Evolutionary conservation across 345 rosid species (phyloP).

Genomic region (Trapa incisa): DNA sequence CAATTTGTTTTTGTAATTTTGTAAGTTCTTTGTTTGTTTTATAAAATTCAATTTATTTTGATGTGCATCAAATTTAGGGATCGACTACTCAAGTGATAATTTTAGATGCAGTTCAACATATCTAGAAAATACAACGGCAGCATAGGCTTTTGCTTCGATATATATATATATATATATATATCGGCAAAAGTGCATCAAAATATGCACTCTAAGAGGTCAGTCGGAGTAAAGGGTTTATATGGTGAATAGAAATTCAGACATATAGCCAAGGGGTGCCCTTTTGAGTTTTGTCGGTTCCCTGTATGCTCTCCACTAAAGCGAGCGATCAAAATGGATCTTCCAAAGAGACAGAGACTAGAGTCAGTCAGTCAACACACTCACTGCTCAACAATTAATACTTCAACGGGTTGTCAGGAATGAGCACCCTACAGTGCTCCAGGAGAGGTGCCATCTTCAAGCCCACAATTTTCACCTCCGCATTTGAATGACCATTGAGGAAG

Average conservation of each 20-base stretch:
- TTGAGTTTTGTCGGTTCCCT: neutral
- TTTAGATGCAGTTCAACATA: neutral
- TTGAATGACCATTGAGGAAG: conserved; percentile 64
- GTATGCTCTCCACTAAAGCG: neutral
- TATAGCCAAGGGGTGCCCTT: neutral
- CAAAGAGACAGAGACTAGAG: neutral
- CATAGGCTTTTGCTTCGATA: neutral
- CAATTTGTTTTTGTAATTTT: too few species aligned
- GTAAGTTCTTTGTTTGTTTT: too few species aligned
- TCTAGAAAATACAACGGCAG: neutral
- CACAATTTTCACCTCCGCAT: conserved; percentile 39
- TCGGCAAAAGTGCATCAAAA: neutral
- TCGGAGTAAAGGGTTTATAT: neutral
- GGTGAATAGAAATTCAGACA: neutral
- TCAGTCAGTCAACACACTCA: neutral
- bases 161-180: too few species aligned
- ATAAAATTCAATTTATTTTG: too few species aligned
- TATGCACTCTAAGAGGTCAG: neutral
- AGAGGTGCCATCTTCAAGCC: conserved; percentile 56
- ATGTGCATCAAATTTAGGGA: too few species aligned
- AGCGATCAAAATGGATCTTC: neutral
- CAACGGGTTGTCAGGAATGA: conserved; percentile 4
- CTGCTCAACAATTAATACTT: conserved; percentile 6
- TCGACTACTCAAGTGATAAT: too few species aligned
- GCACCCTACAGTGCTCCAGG: conserved; percentile 21